These are phyloP conservation scores for Aspergillus neoniger DNA, from an alignment of 2,329 filamentous ascomycete species.

Conservation along the genomic window DNA sequence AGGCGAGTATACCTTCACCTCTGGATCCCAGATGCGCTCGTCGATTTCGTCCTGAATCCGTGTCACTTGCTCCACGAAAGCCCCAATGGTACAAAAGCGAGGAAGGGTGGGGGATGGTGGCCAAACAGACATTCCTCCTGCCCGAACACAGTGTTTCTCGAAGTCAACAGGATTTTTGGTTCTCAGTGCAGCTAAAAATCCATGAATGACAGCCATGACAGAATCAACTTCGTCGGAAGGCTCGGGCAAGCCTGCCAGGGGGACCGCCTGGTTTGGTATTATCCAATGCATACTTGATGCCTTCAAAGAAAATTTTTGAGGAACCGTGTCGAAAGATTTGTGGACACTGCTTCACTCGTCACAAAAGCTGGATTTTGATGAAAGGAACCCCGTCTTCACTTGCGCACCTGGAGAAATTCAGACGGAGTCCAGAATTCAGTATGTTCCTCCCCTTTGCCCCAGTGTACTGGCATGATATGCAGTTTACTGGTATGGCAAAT, in stretches of 20 bases:
- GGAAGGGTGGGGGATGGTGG: slow-evolving; percentile 31
- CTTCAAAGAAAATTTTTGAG: background rate
- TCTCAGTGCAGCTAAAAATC: slow-evolving; percentile 34
- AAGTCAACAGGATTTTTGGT: slow-evolving; percentile 35
- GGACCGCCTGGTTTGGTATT: background rate
- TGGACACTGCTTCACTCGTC: background rate
- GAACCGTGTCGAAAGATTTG: background rate
- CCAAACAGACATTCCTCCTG: slow-evolving; percentile 39
- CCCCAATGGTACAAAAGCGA: slow-evolving; percentile 40
- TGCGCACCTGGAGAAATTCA: background rate
- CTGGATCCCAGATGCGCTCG: slow-evolving; percentile 38
- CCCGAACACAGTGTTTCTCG: slow-evolving; percentile 37
- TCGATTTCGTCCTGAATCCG: slow-evolving; percentile 34
- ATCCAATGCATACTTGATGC: background rate
- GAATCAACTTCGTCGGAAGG: slow-evolving; percentile 1
- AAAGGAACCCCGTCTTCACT: background rate
- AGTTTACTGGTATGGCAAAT: background rate
- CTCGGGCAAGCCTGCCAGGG: background rate
- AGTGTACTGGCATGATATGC: slow-evolving; percentile 9
- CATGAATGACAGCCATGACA: slow-evolving; percentile 32
- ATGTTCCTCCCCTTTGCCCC: background rate
- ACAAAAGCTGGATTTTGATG: background rate
- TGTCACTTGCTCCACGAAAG: slow-evolving; percentile 36
- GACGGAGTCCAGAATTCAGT: background rate
- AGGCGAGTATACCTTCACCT: slow-evolving; percentile 33